Evolutionary conservation across 257 asterid species (phyloP).

Genomic region (Linderniella brevidens): DNA sequence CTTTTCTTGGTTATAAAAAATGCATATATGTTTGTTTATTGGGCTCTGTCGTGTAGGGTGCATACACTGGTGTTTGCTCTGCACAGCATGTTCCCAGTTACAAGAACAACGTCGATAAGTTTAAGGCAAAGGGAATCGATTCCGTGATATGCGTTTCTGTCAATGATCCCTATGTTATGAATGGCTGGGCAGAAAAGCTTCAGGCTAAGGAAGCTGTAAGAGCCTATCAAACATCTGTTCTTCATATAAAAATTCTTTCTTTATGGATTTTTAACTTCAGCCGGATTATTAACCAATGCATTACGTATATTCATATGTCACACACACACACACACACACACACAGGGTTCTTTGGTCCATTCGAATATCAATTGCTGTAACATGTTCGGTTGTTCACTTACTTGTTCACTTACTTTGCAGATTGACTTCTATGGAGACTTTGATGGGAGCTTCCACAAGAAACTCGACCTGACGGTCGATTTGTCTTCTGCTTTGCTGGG

Average conservation of each 20-base stretch:
- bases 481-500: constrained; percentile 81
- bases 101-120: constrained; percentile 58
- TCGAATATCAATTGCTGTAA: no score
- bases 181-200: constrained; percentile 91
- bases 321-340: no score
- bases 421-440: constrained; percentile 94
- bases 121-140: constrained; percentile 80
- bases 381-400: neutral
- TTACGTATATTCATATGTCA: no score
- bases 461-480: constrained; percentile 60
- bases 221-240: constrained; percentile 1
- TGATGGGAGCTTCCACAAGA: constrained; percentile 90
- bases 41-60: constrained; percentile 36
- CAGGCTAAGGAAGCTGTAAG: constrained; percentile 84
- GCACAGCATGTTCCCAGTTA: constrained; percentile 88
- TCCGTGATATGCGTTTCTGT: constrained; percentile 83
- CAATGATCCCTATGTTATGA: constrained; percentile 72
- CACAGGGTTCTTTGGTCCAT: no score
- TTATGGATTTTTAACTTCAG: no score
- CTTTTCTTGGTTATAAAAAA: no score
- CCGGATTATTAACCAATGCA: no score
- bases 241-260: no score
- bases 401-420: constrained; percentile 17
- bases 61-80: constrained; percentile 89
- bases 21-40: neutral